These are phyloP conservation scores for Epichloe baconii DNA, from an alignment of 2,329 filamentous ascomycete species.

Conservation along the genomic window DNA sequence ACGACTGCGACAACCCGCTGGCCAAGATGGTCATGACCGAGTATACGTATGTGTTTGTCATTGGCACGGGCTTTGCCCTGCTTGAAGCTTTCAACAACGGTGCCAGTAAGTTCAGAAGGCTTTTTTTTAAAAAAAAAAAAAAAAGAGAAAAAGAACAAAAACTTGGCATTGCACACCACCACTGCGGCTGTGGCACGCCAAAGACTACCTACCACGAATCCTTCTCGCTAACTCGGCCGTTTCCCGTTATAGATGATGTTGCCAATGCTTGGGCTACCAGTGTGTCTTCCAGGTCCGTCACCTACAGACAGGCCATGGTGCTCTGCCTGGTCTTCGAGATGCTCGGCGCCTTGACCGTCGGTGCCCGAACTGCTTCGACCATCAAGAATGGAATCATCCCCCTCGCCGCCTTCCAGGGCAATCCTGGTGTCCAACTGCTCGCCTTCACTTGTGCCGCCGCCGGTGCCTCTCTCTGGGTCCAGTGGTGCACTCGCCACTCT, in stretches of 20 bases:
- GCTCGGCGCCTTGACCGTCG: slow-evolving; percentile 50
- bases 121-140: not conserved
- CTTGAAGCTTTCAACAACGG: slow-evolving; percentile 71
- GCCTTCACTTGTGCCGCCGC: slow-evolving; percentile 51
- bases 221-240: slow-evolving; percentile 4
- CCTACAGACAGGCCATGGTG: slow-evolving; percentile 55
- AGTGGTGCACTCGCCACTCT: slow-evolving; percentile 63
- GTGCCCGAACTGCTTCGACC: slow-evolving; percentile 55
- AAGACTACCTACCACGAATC: not conserved
- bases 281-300: slow-evolving; percentile 62
- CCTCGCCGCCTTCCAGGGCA: slow-evolving; percentile 37
- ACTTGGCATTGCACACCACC: too few species aligned
- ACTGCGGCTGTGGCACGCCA: too few species aligned
- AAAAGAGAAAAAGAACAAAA: not conserved
- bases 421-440: slow-evolving; percentile 55
- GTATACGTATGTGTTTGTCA: slow-evolving; percentile 61
- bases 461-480: slow-evolving; percentile 56
- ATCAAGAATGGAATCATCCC: slow-evolving; percentile 66
- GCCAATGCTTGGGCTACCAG: slow-evolving; percentile 74
- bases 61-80: slow-evolving; percentile 64
- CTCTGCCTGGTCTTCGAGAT: slow-evolving; percentile 54
- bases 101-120: slow-evolving; percentile 44
- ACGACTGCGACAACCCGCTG: not conserved
- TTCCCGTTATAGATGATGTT: slow-evolving; percentile 52
- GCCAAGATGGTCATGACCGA: slow-evolving; percentile 42